Evolutionary conservation across 768 basidiomycete genomes (phyloP).

Genomic region (Lactarius vividus): DNA sequence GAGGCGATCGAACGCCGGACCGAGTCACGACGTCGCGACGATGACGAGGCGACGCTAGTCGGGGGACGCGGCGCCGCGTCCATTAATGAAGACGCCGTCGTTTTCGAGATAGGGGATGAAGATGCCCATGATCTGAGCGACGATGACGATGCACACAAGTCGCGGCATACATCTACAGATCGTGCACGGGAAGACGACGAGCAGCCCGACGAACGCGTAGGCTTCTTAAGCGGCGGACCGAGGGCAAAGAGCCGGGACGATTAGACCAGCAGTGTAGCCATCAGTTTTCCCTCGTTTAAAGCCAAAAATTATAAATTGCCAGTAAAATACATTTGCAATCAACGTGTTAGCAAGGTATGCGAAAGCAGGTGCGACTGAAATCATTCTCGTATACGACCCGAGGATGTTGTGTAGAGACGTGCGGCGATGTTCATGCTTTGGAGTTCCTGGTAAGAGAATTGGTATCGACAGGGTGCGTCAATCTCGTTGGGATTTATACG

Average conservation of each 20-base stretch:
- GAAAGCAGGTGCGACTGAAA: constrained; percentile 21
- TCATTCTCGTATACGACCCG: constrained; percentile 76
- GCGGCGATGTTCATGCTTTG: constrained; percentile 96
- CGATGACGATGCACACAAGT: constrained; percentile 44
- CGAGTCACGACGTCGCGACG: constrained; percentile 45
- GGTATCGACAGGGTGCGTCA: constrained; percentile 8
- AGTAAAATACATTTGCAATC: constrained; percentile 37
- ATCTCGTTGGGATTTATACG: constrained; percentile 25
- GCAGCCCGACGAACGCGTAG: constrained; percentile 58
- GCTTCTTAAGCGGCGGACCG: constrained; percentile 49
- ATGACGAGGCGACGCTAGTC: constrained; percentile 71
- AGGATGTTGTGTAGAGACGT: constrained; percentile 81
- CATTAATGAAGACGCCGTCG: constrained; percentile 66
- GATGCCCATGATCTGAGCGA: constrained; percentile 57
- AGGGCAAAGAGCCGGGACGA: constrained; percentile 17
- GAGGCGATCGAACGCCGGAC: constrained; percentile 66
- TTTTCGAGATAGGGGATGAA: constrained; percentile 90
- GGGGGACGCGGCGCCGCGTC: constrained; percentile 51
- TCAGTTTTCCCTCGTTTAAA: not conserved
- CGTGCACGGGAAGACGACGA: constrained; percentile 48
- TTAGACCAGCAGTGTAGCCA: constrained; percentile 10
- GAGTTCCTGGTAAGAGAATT: constrained; percentile 56
- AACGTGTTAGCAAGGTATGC: constrained; percentile 16
- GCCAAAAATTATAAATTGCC: constrained; percentile 21
- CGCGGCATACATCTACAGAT: constrained; percentile 52